Evolutionary conservation across 2,329 filamentous ascomycete species (phyloP).

Genomic region (Colletotrichum tamarilloi): DNA sequence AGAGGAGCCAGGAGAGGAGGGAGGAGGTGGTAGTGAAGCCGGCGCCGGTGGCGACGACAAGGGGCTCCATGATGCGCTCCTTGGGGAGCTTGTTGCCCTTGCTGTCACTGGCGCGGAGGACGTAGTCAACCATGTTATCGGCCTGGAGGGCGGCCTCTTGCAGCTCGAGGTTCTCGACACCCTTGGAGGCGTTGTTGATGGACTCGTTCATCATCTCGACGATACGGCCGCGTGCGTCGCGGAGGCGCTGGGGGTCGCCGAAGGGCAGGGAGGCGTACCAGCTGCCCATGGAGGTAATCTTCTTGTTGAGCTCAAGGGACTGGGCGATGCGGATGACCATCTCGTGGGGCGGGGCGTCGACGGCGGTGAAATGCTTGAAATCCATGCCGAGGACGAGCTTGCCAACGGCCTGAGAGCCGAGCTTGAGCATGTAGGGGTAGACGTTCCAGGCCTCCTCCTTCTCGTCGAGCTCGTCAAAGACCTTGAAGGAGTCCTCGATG

Average conservation of each 20-base stretch:
- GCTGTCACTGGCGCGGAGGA: constrained; percentile 62
- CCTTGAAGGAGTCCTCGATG: constrained; percentile 60
- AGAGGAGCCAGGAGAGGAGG: constrained; percentile 68
- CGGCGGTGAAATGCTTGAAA: constrained; percentile 54
- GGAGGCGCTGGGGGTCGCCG: constrained; percentile 61
- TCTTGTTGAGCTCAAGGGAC: constrained; percentile 67
- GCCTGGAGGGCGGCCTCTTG: constrained; percentile 63
- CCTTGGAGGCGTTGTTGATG: constrained; percentile 50
- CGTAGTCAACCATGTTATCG: constrained; percentile 61
- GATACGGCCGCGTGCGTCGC: constrained; percentile 46
- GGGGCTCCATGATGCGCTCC: constrained; percentile 48
- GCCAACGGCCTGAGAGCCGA: constrained; percentile 57
- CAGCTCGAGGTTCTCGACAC: constrained; percentile 52
- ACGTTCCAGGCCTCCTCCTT: constrained; percentile 59
- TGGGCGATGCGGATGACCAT: constrained; percentile 64
- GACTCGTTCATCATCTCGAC: constrained; percentile 50
- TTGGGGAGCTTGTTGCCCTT: constrained; percentile 65
- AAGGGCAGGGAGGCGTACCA: constrained; percentile 70
- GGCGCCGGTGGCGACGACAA: constrained; percentile 65
- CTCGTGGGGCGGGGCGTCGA: constrained; percentile 60
- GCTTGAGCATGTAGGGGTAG: constrained; percentile 62
- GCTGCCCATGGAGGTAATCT: constrained; percentile 61
- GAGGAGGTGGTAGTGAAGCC: constrained; percentile 71
- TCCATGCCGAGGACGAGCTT: constrained; percentile 58
- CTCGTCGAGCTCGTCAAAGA: constrained; percentile 63